phyloP scores from a whole-genome alignment of 139 green algal species.

The Chlamydomonas sphaeroides region DNA sequence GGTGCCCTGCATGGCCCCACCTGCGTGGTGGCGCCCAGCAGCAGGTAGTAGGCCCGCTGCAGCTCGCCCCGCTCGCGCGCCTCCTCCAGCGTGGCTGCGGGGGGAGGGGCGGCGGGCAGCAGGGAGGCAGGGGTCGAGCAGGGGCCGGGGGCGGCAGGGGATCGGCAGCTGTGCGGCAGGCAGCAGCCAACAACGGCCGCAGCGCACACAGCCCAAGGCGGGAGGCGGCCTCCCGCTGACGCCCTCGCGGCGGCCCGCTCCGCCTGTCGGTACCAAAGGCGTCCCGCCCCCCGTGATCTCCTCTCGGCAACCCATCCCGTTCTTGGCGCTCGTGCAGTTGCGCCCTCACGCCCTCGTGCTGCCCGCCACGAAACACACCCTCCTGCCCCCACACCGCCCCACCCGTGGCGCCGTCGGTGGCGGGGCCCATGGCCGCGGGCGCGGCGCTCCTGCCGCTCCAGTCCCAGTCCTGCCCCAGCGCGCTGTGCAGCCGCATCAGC shows the following conservation, averaged over 20 bases:
- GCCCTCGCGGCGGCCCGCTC: no score
- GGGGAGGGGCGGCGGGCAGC: background rate
- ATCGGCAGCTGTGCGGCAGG: no score
- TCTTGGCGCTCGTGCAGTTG: no score
- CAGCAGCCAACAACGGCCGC: no score
- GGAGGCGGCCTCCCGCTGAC: no score
- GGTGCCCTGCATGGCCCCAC: constrained; percentile 36
- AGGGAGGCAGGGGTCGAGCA: no score
- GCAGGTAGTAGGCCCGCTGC: constrained; percentile 80
- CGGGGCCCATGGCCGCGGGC: constrained; percentile 6
- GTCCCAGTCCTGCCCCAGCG: constrained; percentile 79
- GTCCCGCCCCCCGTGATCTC: no score
- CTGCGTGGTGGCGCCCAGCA: constrained; percentile 66
- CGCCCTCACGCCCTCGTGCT: no score
- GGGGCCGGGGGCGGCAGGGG: no score
- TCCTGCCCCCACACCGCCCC: background rate
- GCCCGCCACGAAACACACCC: background rate
- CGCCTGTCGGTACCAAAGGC: no score
- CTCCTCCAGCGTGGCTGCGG: constrained; percentile 71
- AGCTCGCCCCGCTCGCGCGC: constrained; percentile 76
- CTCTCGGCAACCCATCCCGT: no score
- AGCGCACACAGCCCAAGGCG: no score
- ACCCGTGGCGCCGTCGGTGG: constrained; percentile 23
- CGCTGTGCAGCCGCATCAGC: constrained; percentile 60
- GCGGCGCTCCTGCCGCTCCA: constrained; percentile 71